phyloP scores from a whole-genome alignment of 2,329 filamentous ascomycete genomes.

The Leptographium wingfieldii region DNA sequence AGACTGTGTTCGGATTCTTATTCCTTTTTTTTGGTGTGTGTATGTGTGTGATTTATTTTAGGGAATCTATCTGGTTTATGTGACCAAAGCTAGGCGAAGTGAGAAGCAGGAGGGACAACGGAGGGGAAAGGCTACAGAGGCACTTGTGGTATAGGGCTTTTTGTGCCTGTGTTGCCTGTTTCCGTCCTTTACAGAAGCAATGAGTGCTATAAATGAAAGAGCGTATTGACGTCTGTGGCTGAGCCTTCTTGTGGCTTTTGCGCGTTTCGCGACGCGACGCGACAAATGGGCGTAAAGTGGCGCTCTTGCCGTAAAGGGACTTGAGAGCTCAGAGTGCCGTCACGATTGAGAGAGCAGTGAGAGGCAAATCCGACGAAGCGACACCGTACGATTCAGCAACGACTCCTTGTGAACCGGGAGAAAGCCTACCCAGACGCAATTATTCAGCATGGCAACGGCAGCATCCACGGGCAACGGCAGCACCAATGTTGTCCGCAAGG shows the following conservation, averaged over 20 bases:
- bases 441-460: neutral
- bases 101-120: too few relatives aligned
- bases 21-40: neutral
- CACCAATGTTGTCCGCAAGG: constrained; percentile 2
- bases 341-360: neutral
- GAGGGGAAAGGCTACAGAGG: too few relatives aligned
- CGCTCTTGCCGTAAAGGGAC: neutral
- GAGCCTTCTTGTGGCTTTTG: neutral
- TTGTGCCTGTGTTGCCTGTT: too few relatives aligned
- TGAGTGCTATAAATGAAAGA: too few relatives aligned
- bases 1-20: neutral
- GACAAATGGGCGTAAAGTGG: neutral
- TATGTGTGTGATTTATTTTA: neutral
- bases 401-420: neutral
- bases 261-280: neutral
- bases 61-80: neutral
- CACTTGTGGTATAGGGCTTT: too few relatives aligned
- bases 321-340: neutral
- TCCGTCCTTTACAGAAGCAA: too few relatives aligned
- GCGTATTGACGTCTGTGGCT: neutral
- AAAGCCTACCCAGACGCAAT: neutral
- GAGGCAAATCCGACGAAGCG: neutral
- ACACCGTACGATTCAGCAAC: neutral
- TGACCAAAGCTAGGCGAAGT: neutral
- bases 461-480: neutral